Percentiles rank a stretch among this genome's conserved stretches.
These are phyloP conservation scores for Quercus glauca DNA, from an alignment of 306 rosid species.

Conservation along the genomic window DNA sequence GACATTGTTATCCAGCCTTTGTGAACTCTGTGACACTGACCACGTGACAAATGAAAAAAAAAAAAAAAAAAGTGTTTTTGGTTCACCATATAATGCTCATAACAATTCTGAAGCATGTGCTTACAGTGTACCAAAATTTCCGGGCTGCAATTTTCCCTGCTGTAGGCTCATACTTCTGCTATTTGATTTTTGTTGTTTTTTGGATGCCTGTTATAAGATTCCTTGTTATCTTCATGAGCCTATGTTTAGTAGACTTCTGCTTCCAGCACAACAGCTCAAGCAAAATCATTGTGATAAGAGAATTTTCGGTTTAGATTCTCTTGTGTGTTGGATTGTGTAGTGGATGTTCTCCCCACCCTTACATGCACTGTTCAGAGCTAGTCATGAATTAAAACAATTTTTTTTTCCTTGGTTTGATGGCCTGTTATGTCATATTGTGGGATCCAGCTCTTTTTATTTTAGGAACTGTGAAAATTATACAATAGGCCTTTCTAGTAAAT, in stretches of 20 bases:
- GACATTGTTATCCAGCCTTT: too few species aligned
- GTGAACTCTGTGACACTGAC: too few species aligned
- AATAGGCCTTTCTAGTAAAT: neutral
- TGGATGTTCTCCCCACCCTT: neutral
- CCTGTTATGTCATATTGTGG: neutral
- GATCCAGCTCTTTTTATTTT: neutral
- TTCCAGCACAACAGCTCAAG: neutral
- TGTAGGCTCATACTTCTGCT: neutral
- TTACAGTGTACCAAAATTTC: neutral
- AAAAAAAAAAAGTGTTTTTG: too few species aligned
- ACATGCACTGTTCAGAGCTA: neutral
- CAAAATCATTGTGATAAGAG: too few species aligned
- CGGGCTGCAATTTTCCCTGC: neutral
- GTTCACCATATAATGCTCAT: too few species aligned
- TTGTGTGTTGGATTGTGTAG: too few species aligned
- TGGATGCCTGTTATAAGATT: neutral
- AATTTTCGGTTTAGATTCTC: too few species aligned
- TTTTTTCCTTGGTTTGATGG: neutral
- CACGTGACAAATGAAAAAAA: too few species aligned
- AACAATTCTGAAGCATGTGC: neutral
- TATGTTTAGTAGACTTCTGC: neutral
- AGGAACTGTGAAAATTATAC: neutral
- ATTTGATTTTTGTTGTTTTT: neutral
- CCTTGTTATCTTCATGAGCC: neutral
- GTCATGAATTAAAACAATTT: neutral